Base-by-base conservation (phyloP, 148 eudicot species). In the Oxyria digyna region DNA sequence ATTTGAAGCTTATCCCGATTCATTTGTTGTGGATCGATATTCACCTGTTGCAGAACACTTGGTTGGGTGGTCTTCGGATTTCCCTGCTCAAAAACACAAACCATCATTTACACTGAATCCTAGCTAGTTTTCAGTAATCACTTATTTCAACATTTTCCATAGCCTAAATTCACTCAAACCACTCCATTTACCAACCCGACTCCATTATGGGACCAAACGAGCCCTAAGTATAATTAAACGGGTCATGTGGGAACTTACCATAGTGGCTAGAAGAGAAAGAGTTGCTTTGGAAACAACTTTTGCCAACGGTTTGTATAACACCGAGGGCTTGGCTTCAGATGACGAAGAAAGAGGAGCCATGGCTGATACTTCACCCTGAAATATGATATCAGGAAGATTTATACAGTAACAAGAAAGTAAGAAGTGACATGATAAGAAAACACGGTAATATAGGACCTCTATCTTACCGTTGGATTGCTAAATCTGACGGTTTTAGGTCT, bases 301-400 rank as follows among this genome's bases (percentile, higher is more conserved):
- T 20, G 98, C 96, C 66, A 87, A 76, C 41, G 98, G 98, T 75
- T 81, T 93, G 71, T 84, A 86, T 49, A 89, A 55, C 69, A 82
- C 82, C 75, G 72, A 75, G 11, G 65, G 65, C 37, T 29, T 59
- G 18, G 8, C 37, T 59, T 59, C 8, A 29, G 65, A 59, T 4
- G 65, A 59, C 8, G 65, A 29, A 29, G 65, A 31, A 59, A 59
- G 65, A 31, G 37, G 35, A 59, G 38, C 3, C 65, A 0, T 29
- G 15, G 18, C 20, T 11, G 29, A 59, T 26, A 26, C 38, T 29
- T 59, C 65, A 29, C 38, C 65, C 65, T 59, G 37, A 57, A 27
- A 57, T 8, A 18, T 4, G 4, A 45, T 3, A 14, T 27, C 12
- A 4, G n/a, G 8, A 57, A 27, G 35, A 57, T 29, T 59, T 35